Base-by-base conservation (phyloP, 1,284 basidiomycete species). In the Trametes versicolor region DNA sequence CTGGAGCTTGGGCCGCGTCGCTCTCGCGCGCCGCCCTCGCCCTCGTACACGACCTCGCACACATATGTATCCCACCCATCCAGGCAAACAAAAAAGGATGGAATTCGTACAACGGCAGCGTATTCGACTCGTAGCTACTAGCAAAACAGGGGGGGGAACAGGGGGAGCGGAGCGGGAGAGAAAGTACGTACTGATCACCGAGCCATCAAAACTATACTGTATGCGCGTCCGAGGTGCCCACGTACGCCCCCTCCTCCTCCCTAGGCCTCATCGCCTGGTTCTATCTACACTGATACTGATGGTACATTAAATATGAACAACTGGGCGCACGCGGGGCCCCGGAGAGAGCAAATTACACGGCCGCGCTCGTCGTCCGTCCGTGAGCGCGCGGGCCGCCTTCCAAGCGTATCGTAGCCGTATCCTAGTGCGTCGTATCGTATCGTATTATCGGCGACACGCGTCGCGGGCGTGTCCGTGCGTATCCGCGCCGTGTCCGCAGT, bases 401-500 rank as follows among this genome's bases (percentile, higher is more conserved):
- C 21, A 25, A 48, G 23, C 45, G 48, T 27, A 27, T 27, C 48
- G 45, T 61, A 61, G 41, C 13, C 36, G 7, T 25, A 39, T 29
- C 51, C n/a, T 39, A 53, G n/a, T 51, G 27, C 19, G 23, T 25
- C 5, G 10, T n/a, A 8, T 32, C 29, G 29, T 32, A 32, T 32
- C 29, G 29, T 32, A 32, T 32, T 32, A 32, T 8, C 23, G 21
- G 21, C 41, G 13, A 57, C 29, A 17, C 52, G 12, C 27, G n/a
- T 53, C 54, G 17, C 21, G 17, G 5, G 8, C 51, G 17, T 12
- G 17, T 12, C 13, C 51, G 32, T 54, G n/a, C 53, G 32, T 34
- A 21, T 51, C 49, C 49, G 29, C 49, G 29, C 27, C 49, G 49
- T 51, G 49, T 52, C 50, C 50, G 50, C 50, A 36, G 8, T 52